Evolutionary conservation across 2,329 filamentous ascomycete species (phyloP).

Genomic region (Ambrosiella cleistominuta): DNA sequence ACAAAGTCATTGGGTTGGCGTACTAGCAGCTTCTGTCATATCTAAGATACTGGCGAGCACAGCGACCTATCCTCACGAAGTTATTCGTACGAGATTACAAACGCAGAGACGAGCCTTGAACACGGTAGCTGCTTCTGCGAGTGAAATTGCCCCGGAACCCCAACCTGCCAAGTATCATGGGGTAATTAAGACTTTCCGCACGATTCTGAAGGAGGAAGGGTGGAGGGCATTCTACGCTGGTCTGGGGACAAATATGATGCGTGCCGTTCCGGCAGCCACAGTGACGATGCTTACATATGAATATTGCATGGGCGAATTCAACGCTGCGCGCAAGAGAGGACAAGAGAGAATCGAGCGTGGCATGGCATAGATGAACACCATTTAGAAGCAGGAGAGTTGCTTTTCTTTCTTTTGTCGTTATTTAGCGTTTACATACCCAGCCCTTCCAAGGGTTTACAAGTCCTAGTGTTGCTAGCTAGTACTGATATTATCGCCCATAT

Average conservation of each 20-base stretch:
- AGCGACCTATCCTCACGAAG: conserved; percentile 92
- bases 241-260: conserved; percentile 93
- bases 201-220: conserved; percentile 77
- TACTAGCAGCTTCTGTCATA: conserved; percentile 73
- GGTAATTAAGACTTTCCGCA: conserved; percentile 63
- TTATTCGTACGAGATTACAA: conserved; percentile 80
- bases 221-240: conserved; percentile 95
- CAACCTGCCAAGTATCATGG: conserved; percentile 48
- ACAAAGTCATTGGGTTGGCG: conserved; percentile 53
- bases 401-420: not conserved
- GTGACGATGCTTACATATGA: conserved; percentile 98
- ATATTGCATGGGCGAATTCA: conserved; percentile 43
- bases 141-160: conserved; percentile 15
- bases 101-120: conserved; percentile 65
- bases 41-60: conserved; percentile 91
- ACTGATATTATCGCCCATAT: not conserved
- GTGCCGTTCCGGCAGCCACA: conserved; percentile 84
- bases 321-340: conserved; percentile 8
- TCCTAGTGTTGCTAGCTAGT: not conserved
- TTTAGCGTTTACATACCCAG: not conserved
- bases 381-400: not conserved
- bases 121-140: conserved; percentile 27
- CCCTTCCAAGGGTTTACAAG: too few species aligned
- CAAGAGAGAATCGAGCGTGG: conserved; percentile 1
- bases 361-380: not conserved